Conservation (phyloP, 2,329 filamentous ascomycete genomes). For the Mariannaea elegans region DNA sequence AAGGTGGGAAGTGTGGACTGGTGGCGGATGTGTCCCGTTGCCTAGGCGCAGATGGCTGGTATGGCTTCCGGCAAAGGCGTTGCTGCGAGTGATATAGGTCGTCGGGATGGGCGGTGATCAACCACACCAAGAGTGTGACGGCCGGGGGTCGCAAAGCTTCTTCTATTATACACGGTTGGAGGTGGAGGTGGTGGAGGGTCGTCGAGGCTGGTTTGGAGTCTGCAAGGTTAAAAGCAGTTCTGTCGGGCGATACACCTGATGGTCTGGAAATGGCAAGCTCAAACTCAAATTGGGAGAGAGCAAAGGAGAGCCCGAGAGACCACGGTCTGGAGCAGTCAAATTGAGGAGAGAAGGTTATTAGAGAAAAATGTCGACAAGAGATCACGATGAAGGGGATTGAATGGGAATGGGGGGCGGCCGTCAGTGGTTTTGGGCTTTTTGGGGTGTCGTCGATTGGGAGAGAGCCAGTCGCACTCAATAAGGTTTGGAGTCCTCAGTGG, state of each 20-base stretch:
- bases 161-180: conserved; percentile 17
- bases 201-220: conserved; percentile 2
- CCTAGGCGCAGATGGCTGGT: conserved; percentile 16
- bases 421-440: conserved; percentile 31
- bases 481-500: conserved; percentile 39
- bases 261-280: conserved; percentile 24
- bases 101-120: conserved; percentile 18
- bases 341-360: conserved; percentile 31
- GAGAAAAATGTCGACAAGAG: conserved; percentile 27
- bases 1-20: conserved; percentile 1
- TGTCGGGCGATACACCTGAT: conserved; percentile 10
- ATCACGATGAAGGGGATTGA: conserved; percentile 33
- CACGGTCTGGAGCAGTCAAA: conserved; percentile 15
- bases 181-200: neutral
- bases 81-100: conserved; percentile 12
- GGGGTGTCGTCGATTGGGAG: conserved; percentile 27
- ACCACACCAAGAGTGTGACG: conserved; percentile 10
- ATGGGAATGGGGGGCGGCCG: neutral
- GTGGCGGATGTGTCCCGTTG: conserved; percentile 11
- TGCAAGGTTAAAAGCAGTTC: conserved; percentile 9
- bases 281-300: conserved; percentile 23
- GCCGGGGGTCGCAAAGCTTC: conserved; percentile 21
- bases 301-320: conserved; percentile 18
- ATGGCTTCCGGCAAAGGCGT: conserved; percentile 29
- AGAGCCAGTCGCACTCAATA: conserved; percentile 36